These are phyloP conservation scores for Rosa lucieae DNA, from an alignment of 306 rosid species.

Conservation along the genomic window DNA sequence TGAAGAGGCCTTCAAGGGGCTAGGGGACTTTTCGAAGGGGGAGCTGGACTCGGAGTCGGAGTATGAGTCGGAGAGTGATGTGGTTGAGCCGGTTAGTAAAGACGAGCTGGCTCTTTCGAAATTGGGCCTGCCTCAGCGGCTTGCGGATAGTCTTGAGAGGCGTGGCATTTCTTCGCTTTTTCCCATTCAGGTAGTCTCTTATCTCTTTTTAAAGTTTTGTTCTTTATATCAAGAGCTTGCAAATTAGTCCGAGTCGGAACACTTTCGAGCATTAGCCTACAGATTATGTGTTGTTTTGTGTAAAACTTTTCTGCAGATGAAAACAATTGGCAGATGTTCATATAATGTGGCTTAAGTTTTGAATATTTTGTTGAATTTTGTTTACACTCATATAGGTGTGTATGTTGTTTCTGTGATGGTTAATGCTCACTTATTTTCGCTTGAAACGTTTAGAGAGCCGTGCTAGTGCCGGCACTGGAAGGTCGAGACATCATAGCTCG, in stretches of 20 bases:
- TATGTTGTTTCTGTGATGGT: neutral
- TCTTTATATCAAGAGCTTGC: no score
- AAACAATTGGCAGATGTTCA: no score
- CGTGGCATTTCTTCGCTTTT: constrained; percentile 87
- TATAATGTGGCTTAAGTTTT: neutral
- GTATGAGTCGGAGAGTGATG: constrained; percentile 35
- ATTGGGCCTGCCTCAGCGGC: constrained; percentile 65
- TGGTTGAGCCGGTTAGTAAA: constrained; percentile 8
- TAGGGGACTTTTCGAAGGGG: constrained; percentile 49
- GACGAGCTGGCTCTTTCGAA: constrained; percentile 85
- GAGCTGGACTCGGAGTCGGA: constrained; percentile 32
- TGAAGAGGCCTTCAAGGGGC: constrained; percentile 81
- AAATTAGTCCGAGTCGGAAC: neutral
- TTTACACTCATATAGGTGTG: neutral
- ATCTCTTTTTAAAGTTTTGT: neutral
- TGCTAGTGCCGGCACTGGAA: constrained; percentile 79
- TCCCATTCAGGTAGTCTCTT: constrained; percentile 74
- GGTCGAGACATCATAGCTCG: constrained; percentile 97
- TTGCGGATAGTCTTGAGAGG: constrained; percentile 53
- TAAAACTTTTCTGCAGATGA: no score
- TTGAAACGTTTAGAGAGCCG: constrained; percentile 70
- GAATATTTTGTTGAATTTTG: neutral
- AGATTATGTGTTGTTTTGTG: neutral
- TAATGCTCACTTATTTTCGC: neutral
- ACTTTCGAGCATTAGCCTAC: neutral